Conservation (phyloP, 495 filamentous ascomycete genomes). For the Evansstolkia leycettana region DNA sequence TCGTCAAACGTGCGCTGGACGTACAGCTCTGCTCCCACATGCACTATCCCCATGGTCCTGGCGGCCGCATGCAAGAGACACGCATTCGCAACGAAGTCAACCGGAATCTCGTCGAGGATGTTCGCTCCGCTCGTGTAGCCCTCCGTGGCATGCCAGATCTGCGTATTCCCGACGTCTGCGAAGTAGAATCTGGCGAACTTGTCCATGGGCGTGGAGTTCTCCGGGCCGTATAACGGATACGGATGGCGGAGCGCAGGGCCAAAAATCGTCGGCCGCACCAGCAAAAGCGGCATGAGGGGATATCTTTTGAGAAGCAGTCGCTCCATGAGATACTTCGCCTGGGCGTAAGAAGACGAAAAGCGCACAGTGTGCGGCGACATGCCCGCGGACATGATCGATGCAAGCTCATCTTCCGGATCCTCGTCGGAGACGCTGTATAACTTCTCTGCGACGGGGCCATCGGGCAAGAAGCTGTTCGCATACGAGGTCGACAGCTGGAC, state of each 20-base stretch:
- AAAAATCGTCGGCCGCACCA: slow-evolving; percentile 31
- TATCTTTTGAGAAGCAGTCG: slow-evolving; percentile 18
- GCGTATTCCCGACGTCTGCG: slow-evolving; percentile 14
- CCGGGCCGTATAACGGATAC: slow-evolving; percentile 23
- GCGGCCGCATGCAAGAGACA: slow-evolving; percentile 25
- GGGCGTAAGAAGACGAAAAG: slow-evolving; percentile 25
- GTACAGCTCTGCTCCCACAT: slow-evolving; percentile 2
- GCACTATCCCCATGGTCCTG: slow-evolving; percentile 17
- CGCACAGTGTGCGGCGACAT: slow-evolving; percentile 9
- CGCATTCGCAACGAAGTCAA: slow-evolving; percentile 28
- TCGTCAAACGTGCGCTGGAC: slow-evolving; percentile 1
- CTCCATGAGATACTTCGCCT: slow-evolving; percentile 30
- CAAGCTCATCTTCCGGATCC: slow-evolving; percentile 22
- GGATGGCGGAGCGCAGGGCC: slow-evolving; percentile 25
- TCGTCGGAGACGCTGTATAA: slow-evolving; percentile 11
- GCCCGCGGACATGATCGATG: slow-evolving; percentile 12
- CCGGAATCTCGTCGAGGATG: slow-evolving; percentile 27
- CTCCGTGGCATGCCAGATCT: slow-evolving; percentile 22
- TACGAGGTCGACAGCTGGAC: slow-evolving; percentile 26
- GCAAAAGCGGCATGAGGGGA: slow-evolving; percentile 18
- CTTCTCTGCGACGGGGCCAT: slow-evolving; percentile 20
- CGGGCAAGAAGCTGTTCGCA: slow-evolving; percentile 24
- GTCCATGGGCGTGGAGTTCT: slow-evolving; percentile 21
- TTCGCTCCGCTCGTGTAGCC: slow-evolving; percentile 20
- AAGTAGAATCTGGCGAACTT: slow-evolving; percentile 22